Conservation (phyloP, 331 rosid genomes). For the Quercus lobata region DNA sequence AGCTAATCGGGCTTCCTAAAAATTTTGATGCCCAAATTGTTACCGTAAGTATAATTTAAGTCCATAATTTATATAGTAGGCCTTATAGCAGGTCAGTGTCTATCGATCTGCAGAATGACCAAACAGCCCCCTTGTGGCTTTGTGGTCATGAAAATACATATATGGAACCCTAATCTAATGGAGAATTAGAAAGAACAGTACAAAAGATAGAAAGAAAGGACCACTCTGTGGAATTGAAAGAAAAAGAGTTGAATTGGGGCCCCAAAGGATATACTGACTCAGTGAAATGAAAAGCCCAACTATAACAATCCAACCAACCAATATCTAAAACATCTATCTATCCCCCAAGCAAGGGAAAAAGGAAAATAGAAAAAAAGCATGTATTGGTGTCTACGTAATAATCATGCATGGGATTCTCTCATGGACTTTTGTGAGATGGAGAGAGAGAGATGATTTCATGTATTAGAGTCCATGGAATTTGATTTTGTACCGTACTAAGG, state of each 20-base stretch:
- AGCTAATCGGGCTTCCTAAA: background rate
- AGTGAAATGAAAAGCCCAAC: background rate
- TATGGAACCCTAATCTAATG: background rate
- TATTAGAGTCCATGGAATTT: constrained; percentile 38
- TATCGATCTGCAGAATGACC: background rate
- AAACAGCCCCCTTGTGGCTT: background rate
- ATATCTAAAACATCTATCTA: background rate
- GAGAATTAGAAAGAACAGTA: background rate
- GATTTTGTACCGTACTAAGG: constrained; percentile 46
- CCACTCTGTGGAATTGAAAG: background rate
- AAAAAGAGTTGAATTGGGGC: background rate
- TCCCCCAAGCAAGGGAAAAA: constrained; percentile 1
- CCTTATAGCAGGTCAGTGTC: background rate
- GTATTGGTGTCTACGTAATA: constrained; percentile 59
- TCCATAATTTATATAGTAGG: background rate
- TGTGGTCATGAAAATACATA: background rate
- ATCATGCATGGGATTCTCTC: constrained; percentile 82
- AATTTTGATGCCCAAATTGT: background rate
- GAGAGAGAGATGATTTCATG: constrained; percentile 16
- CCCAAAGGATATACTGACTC: background rate
- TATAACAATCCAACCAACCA: background rate
- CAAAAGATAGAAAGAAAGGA: background rate
- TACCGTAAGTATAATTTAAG: background rate
- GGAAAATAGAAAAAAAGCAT: constrained; percentile 17
- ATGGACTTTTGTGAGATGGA: constrained; percentile 30